Evolutionary conservation across 208 protist genomes (phyloP).

Genomic region (Leishmania tarentolae): DNA sequence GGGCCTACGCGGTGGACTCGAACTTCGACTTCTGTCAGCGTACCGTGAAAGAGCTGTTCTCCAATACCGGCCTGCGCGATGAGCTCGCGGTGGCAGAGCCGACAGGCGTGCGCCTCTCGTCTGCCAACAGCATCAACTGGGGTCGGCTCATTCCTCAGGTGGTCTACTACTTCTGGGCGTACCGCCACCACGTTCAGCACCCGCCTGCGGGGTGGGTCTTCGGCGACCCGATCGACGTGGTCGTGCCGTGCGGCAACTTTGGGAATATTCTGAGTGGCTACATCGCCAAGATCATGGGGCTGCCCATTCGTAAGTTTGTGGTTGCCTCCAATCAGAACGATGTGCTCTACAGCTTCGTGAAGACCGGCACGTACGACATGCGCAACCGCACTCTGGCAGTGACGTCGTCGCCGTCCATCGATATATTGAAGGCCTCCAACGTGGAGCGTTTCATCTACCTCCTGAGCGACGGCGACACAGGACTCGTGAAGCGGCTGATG

Average conservation of each 20-base stretch:
- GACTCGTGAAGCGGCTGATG: constrained; percentile 66
- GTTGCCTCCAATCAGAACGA: constrained; percentile 96
- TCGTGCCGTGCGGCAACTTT: constrained; percentile 97
- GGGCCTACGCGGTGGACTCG: constrained; percentile 68
- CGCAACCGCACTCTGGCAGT: constrained; percentile 43
- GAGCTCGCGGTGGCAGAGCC: constrained; percentile 46
- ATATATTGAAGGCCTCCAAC: constrained; percentile 95
- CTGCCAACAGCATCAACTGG: constrained; percentile 98
- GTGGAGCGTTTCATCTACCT: constrained; percentile 96
- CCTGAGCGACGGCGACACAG: constrained; percentile 76
- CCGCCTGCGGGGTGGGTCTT: constrained; percentile 40
- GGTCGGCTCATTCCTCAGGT: constrained; percentile 96
- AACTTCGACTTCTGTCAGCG: constrained; percentile 94
- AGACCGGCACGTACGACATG: constrained; percentile 85
- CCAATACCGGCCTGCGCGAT: constrained; percentile 71
- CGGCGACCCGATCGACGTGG: constrained; percentile 79
- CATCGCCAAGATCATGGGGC: constrained; percentile 91
- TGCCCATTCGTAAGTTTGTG: constrained; percentile 91
- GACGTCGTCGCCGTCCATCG: constrained; percentile 87
- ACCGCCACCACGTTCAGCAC: constrained; percentile 83
- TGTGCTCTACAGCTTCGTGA: constrained; percentile 93
- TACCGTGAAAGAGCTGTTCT: constrained; percentile 92
- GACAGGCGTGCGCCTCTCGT: constrained; percentile 72
- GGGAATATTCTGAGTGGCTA: constrained; percentile 96
- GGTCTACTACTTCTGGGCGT: constrained; percentile 96